phyloP scores from a whole-genome alignment of 1,284 basidiomycete species.

The Apiotrichum mycotoxinovorans region DNA sequence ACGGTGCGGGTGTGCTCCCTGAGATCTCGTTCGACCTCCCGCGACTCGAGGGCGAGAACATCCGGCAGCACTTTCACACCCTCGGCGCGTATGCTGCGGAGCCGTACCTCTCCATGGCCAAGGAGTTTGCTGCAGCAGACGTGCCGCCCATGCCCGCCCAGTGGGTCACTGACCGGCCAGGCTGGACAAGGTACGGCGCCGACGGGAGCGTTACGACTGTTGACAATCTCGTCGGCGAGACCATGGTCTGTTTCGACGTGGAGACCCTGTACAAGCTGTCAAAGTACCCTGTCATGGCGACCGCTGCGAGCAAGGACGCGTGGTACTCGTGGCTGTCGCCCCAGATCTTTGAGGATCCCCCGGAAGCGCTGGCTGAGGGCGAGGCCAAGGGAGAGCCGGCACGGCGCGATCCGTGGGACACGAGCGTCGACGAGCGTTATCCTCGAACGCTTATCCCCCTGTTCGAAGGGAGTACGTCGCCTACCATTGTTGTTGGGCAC shows the following conservation, averaged over 20 bases:
- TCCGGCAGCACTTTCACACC: slow-evolving; percentile 84
- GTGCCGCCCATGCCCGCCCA: slow-evolving; percentile 63
- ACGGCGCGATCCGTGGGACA: slow-evolving; percentile 29
- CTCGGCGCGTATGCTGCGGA: slow-evolving; percentile 70
- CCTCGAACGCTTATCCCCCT: slow-evolving; percentile 44
- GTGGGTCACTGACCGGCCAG: slow-evolving; percentile 69
- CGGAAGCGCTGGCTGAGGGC: too few relatives aligned
- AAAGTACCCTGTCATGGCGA: slow-evolving; percentile 83
- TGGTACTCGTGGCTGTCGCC: slow-evolving; percentile 99
- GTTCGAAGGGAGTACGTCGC: slow-evolving; percentile 28
- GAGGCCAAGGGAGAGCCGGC: slow-evolving; percentile 2
- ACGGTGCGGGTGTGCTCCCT: slow-evolving; percentile 73
- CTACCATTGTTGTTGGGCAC: slow-evolving; percentile 81
- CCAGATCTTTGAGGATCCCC: slow-evolving; percentile 65
- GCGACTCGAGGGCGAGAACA: slow-evolving; percentile 71
- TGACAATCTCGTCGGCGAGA: slow-evolving; percentile 58
- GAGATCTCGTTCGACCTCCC: slow-evolving; percentile 80
- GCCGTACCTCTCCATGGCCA: slow-evolving; percentile 76
- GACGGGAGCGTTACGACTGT: slow-evolving; percentile 39
- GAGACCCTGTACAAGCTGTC: slow-evolving; percentile 85
- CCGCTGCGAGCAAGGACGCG: slow-evolving; percentile 72
- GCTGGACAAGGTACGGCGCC: slow-evolving; percentile 79
- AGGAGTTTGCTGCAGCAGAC: slow-evolving; percentile 57
- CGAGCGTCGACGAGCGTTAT: slow-evolving; percentile 18
- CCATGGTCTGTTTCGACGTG: slow-evolving; percentile 81